phyloP scores from a whole-genome alignment of 441 rosid species.

The Rhodomyrtus psidioides region DNA sequence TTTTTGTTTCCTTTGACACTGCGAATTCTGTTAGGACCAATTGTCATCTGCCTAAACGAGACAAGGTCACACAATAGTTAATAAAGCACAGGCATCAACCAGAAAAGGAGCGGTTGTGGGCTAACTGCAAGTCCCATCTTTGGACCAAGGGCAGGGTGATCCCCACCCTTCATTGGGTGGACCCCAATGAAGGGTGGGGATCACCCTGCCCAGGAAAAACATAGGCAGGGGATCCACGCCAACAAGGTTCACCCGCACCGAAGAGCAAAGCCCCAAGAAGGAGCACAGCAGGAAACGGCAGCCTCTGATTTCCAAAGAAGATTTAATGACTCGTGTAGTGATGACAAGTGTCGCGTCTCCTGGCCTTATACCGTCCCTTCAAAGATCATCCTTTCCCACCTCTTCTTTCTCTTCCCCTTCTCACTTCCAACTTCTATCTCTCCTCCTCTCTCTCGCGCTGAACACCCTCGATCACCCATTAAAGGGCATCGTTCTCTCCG shows the following conservation, averaged over 20 bases:
- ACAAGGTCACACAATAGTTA: not conserved
- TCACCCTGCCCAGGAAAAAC: too few species aligned
- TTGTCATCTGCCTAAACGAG: not conserved
- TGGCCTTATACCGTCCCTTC: not conserved
- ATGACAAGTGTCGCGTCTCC: not conserved
- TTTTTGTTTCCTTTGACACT: too few species aligned
- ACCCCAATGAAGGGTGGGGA: too few species aligned
- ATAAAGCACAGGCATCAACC: not conserved
- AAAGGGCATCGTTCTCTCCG: not conserved
- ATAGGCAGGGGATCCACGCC: too few species aligned
- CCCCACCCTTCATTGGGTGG: too few species aligned
- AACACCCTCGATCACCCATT: not conserved
- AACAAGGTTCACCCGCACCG: not conserved
- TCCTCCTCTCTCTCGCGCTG: not conserved
- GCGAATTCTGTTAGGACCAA: too few species aligned
- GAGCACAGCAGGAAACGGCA: not conserved
- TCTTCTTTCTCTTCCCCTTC: not conserved
- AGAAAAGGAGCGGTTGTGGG: not conserved
- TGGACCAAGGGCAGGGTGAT: too few species aligned
- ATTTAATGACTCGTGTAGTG: not conserved
- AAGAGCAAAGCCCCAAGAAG: not conserved
- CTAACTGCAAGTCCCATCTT: not conserved
- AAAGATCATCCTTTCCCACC: conserved; percentile 2
- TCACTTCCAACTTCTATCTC: not conserved
- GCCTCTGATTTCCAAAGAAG: not conserved